Base-by-base conservation (phyloP, 2,329 filamentous ascomycete genomes). In the Gaeumannomyces sp. region DNA sequence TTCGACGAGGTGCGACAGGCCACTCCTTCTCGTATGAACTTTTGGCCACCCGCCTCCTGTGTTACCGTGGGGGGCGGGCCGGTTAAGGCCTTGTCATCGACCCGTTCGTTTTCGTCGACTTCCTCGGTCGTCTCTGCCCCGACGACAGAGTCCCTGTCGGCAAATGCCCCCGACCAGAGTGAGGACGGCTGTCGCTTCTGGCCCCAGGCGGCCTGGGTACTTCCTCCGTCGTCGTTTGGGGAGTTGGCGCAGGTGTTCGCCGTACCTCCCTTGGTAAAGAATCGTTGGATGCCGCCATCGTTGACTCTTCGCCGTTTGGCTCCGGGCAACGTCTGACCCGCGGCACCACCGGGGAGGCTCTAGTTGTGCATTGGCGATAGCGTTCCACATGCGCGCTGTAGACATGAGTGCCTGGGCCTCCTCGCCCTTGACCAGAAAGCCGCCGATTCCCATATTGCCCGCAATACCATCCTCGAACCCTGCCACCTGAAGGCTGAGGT, bases 401-500 rank as follows among this genome's bases (percentile, higher is more conserved):
- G 70, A 78, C 74, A 80, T 85, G 71, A 82, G 76, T 68, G 78
- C 78, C 69, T 84, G 83, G 66, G 85, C 85, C 73, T 89, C 86
- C 50, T 89, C 86, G 50, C 88, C 88, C 77, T 89, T 89, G 31
- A 97, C 80, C n/a, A 99, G 80, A 72, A 97, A 98, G 0, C 85
- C 83, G 59, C 90, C 89, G 69, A 99, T 98, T 45, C 90, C 91
- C 80, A 88, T 89, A 72, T 97, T 98, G 6, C 91, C 90, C 57
- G 83, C 86, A 65, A 94, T 80, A 2, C 92, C 91, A 69, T 97
- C 93, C 74, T 98, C 93, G 69, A 98, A 97, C 0, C 92, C 93
- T n/a, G 87, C 89, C 29, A 98, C 92, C 68, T 90, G 93, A 60
- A 98, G 78, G 65, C 91, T 95, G 11, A 99, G 80, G 72, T 97